A percentile compares a stretch with the other conserved stretches of the same genome.
phyloP scores from a whole-genome alignment of 2,329 filamentous ascomycete species.

The Aureobasidium lini region DNA sequence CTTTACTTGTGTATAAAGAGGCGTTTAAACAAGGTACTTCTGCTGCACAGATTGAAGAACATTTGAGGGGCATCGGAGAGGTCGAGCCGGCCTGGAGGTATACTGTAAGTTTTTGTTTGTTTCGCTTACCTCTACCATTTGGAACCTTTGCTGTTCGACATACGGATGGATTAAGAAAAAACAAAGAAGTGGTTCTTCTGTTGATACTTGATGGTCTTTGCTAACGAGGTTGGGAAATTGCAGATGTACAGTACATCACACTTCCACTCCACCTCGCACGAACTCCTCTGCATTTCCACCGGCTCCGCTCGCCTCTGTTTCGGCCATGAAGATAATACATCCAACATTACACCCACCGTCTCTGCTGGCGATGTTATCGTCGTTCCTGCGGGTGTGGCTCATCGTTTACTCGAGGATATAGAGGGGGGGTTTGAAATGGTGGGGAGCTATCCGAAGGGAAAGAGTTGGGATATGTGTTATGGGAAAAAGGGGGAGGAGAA shows the following conservation, averaged over 20 bases:
- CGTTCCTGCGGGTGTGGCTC: constrained; percentile 58
- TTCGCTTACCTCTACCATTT: neutral
- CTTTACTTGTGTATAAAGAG: constrained; percentile 58
- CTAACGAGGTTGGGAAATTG: neutral
- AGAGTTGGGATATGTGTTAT: constrained; percentile 66
- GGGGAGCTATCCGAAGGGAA: constrained; percentile 53
- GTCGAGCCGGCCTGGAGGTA: constrained; percentile 60
- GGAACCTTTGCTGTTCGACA: neutral
- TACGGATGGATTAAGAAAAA: too few species aligned
- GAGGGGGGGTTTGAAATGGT: constrained; percentile 57
- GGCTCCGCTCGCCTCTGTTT: constrained; percentile 58
- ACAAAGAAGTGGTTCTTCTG: too few species aligned
- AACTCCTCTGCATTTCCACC: constrained; percentile 54
- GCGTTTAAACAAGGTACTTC: constrained; percentile 42
- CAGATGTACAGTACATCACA: constrained; percentile 59
- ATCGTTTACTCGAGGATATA: constrained; percentile 54
- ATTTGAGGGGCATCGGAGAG: constrained; percentile 46
- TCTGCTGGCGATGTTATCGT: constrained; percentile 56
- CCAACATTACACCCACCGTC: constrained; percentile 48
- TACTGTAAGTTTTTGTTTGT: constrained; percentile 30
- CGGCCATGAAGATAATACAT: constrained; percentile 55
- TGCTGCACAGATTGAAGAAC: constrained; percentile 48
- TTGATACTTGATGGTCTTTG: too few species aligned
- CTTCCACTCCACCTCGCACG: constrained; percentile 61
- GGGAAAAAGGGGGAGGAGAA: constrained; percentile 50